These are phyloP conservation scores for Trichocladium uniseriatum DNA, from an alignment of 495 filamentous ascomycete genomes.

Conservation along the genomic window DNA sequence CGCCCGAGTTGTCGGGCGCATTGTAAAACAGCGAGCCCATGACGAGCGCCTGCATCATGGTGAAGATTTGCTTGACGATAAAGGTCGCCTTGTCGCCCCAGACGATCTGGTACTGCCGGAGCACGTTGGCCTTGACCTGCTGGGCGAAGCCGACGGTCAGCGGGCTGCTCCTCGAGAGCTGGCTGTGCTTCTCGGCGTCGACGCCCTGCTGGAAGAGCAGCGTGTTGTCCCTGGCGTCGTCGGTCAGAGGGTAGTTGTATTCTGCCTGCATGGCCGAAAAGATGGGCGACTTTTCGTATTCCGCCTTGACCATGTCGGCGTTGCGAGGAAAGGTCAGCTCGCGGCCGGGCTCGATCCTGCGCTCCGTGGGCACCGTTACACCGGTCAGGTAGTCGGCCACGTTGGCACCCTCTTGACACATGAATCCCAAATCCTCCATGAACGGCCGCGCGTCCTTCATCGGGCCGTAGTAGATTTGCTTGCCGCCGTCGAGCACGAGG, in stretches of 20 bases:
- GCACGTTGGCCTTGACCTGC: constrained; percentile 48
- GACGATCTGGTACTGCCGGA: constrained; percentile 48
- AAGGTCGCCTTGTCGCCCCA: constrained; percentile 53
- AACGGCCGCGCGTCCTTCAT: constrained; percentile 44
- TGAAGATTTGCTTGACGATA: constrained; percentile 44
- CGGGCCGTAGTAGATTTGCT: constrained; percentile 54
- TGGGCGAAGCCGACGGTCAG: constrained; percentile 46
- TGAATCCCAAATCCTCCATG: constrained; percentile 44
- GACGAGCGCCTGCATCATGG: constrained; percentile 61
- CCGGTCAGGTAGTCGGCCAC: constrained; percentile 54
- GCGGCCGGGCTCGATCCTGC: constrained; percentile 16
- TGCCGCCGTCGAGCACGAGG: constrained; percentile 52
- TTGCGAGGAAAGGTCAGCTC: constrained; percentile 40
- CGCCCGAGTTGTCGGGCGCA: constrained; percentile 47
- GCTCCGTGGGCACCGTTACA: constrained; percentile 21
- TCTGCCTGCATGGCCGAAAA: constrained; percentile 33
- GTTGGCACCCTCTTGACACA: constrained; percentile 42
- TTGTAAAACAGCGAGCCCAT: constrained; percentile 69
- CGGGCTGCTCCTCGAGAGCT: constrained; percentile 34
- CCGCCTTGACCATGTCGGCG: constrained; percentile 30
- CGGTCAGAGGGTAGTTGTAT: constrained; percentile 41
- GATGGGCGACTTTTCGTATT: constrained; percentile 35
- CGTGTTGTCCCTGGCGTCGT: constrained; percentile 36
- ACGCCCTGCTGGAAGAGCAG: constrained; percentile 40
- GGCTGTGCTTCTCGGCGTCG: constrained; percentile 36